These are phyloP conservation scores for Monotropa hypopitys DNA, from an alignment of 179 eudicot genomes.

Conservation along the genomic window DNA sequence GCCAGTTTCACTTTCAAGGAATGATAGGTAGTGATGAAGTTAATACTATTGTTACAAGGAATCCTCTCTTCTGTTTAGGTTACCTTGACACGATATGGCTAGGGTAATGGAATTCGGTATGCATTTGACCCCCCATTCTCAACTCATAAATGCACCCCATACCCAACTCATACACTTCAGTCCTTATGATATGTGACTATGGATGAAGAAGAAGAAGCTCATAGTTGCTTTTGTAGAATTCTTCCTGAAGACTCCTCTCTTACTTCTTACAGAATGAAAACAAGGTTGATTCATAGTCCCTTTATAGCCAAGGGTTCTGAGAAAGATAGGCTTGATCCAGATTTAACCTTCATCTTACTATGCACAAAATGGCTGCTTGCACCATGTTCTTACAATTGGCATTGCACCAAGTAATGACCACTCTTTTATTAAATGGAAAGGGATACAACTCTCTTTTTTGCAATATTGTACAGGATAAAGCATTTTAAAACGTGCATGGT, in stretches of 20 bases:
- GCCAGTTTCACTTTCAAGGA: background rate
- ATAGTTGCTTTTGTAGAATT: background rate
- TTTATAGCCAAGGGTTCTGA: background rate
- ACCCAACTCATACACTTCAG: background rate
- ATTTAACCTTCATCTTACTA: background rate
- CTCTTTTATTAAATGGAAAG: background rate
- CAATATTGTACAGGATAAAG: background rate
- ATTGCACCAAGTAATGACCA: background rate
- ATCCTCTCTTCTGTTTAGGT: background rate
- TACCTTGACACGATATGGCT: background rate
- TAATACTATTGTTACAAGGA: background rate
- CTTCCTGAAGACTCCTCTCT: background rate
- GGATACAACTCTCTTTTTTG: background rate
- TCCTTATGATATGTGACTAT: background rate
- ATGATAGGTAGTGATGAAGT: background rate
- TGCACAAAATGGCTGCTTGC: background rate
- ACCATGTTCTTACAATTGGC: background rate
- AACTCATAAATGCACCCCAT: too few relatives aligned
- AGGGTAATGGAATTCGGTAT: background rate
- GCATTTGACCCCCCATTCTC: background rate
- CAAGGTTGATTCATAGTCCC: background rate
- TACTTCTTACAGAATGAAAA: background rate
- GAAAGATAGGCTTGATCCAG: background rate
- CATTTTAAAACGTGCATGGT: background rate
- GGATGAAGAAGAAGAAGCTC: background rate